phyloP scores from a whole-genome alignment of 2,329 filamentous ascomycete genomes.

The Stromatinia cepivora region DNA sequence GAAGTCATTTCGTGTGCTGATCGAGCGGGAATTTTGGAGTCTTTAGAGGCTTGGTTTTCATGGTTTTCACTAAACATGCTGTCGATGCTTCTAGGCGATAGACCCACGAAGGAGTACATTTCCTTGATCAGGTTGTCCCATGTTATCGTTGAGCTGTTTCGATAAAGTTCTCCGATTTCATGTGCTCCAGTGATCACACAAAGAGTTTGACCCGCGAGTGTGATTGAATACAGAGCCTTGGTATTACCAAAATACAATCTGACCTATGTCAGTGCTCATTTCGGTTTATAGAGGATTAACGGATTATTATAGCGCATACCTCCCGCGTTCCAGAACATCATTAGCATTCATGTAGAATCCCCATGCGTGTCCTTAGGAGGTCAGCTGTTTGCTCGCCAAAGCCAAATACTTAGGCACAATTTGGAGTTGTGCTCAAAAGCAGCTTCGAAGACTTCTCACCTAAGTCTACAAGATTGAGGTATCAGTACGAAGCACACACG shows the following conservation, averaged over 20 bases:
- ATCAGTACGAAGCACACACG: background rate
- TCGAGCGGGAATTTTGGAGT: background rate
- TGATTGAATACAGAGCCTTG: background rate
- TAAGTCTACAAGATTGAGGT: background rate
- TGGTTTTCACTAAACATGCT: background rate
- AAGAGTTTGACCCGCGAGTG: background rate
- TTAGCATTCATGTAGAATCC: background rate
- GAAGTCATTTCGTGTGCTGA: constrained; percentile 3
- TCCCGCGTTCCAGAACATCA: background rate
- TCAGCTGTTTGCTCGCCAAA: background rate
- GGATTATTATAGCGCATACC: background rate
- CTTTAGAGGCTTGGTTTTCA: background rate
- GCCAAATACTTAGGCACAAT: background rate
- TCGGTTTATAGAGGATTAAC: too few relatives aligned
- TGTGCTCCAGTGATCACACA: background rate
- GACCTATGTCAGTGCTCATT: background rate
- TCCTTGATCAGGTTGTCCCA: background rate
- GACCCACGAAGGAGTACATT: background rate
- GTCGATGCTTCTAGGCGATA: background rate
- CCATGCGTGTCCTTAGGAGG: background rate
- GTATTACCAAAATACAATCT: background rate
- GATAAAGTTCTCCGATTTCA: constrained; percentile 1
- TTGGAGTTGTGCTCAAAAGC: background rate
- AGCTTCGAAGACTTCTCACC: background rate
- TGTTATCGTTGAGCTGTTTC: background rate